Base-by-base conservation (phyloP, 257 asterid species). In the Lycium ferocissimum region DNA sequence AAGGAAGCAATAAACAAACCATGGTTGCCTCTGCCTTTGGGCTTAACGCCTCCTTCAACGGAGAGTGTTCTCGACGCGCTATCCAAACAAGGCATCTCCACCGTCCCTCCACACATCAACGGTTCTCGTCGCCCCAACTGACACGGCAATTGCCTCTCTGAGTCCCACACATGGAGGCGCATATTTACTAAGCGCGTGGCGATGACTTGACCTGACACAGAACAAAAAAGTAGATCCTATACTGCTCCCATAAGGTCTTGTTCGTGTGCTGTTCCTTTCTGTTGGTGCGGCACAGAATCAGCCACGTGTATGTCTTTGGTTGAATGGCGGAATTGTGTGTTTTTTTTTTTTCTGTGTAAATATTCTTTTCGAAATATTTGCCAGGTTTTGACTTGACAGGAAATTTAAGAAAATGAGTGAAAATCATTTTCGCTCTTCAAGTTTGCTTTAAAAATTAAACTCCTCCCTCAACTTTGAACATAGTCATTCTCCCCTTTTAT, bases 1-100 rank as follows among this genome's bases (percentile, higher is more conserved):
- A 89, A 82, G 45, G 93, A 91, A 85, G 93, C 91, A 84, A 89
- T 91, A 15, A 86, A 65, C 87, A 89, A 91, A 81, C 93, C 93
- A 79, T 88, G 91, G 91, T 57, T 91, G 45, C 93, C 92, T 4
- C 88, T 91, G 0, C 93, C 93, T 6, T 71, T 91, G 26, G 92
- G 93, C 76, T 91, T 91, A 63, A 91, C 85, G 22, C 84, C 93
- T 33, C 93, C 93, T 9, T 91, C 93, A 37, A 86, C 90, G 6
- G 93, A 89, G 66, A 56, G 86, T 86, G 93, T 91, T 79, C 90
- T 91, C 56, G 71, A 69, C 78, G 93, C 88, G 12, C 93, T 91
- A 51, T 85, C 91, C 13, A 86, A 54, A 70, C 88, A 89, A 86
- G 92, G 93, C 84, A 88, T 91, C 80, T 69, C 89, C 83, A 49